phyloP scores from a whole-genome alignment of 140 eudicot species.

The Oenanthe javanica region DNA sequence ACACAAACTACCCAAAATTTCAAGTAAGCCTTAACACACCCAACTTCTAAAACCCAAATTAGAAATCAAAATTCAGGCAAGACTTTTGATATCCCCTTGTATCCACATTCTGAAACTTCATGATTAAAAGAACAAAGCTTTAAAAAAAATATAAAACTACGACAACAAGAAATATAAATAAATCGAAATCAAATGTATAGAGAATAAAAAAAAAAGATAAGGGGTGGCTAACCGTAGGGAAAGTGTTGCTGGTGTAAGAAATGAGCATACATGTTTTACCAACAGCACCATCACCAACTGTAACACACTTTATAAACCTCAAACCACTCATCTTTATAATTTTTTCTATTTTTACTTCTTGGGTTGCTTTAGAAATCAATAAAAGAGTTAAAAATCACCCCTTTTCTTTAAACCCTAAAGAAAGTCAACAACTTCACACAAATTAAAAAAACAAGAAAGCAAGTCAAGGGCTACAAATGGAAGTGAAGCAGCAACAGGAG shows the following conservation, averaged over 20 bases:
- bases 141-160: too few species aligned
- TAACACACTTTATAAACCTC: conserved; percentile 25
- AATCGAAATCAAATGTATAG: background rate
- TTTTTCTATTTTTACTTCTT: too few species aligned
- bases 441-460: too few species aligned
- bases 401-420: background rate
- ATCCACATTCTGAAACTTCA: too few species aligned
- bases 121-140: background rate
- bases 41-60: background rate
- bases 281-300: conserved; percentile 28
- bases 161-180: background rate
- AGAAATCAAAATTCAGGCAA: background rate
- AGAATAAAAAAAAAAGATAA: too few species aligned
- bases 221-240: conserved; percentile 17
- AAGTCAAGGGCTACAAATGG: too few species aligned
- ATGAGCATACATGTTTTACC: conserved; percentile 24
- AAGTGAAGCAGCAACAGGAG: too few species aligned
- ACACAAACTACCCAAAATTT: too few species aligned
- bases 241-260: conserved; percentile 22
- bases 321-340: conserved; percentile 17
- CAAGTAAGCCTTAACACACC: background rate
- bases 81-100: background rate
- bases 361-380: background rate
- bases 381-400: background rate
- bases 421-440: background rate